phyloP scores from a whole-genome alignment of 345 rosid genomes.

The Streptanthus diversifolius region DNA sequence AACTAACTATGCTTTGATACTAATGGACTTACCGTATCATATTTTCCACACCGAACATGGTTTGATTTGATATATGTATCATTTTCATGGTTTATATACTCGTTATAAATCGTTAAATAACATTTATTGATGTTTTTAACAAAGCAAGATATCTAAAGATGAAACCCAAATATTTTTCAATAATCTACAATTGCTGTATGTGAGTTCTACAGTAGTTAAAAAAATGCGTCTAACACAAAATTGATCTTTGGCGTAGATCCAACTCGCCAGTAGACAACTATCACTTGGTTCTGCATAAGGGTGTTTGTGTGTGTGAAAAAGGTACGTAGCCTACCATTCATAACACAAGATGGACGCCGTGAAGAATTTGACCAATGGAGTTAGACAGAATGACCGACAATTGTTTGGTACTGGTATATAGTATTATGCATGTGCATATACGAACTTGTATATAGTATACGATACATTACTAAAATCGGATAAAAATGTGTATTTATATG shows the following conservation, averaged over 20 bases:
- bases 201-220: not conserved
- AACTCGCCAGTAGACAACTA: not conserved
- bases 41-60: not conserved
- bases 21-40: not conserved
- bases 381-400: slow-evolving; percentile 10
- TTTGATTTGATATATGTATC: not conserved
- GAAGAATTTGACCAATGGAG: slow-evolving; percentile 10
- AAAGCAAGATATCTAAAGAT: not conserved
- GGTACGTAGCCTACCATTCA: not conserved
- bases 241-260: not conserved
- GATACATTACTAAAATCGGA: not conserved
- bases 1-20: not conserved
- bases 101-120: not conserved
- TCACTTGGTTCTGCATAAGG: not conserved
- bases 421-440: slow-evolving; percentile 9
- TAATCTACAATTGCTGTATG: not conserved
- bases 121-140: not conserved
- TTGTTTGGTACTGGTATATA: not conserved
- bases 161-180: not conserved
- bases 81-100: not conserved
- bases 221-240: not conserved
- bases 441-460: not conserved
- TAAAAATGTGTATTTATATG: no score
- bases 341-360: slow-evolving; percentile 4
- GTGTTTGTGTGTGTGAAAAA: not conserved